These are phyloP conservation scores for Agaricus subrufescens DNA, from an alignment of 768 basidiomycete species.

Conservation along the genomic window DNA sequence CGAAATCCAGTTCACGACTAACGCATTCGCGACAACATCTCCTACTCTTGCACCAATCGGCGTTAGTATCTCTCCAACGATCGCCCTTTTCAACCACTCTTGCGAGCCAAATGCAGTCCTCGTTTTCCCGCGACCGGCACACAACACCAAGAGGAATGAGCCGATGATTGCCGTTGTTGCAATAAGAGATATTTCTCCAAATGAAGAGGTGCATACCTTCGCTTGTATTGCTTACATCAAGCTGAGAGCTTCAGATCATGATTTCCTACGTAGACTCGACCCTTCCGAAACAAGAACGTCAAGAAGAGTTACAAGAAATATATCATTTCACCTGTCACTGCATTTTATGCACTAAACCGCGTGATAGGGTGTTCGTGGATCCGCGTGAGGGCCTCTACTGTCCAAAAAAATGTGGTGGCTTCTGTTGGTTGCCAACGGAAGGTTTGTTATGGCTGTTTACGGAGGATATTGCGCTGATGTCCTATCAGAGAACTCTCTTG, in stretches of 20 bases:
- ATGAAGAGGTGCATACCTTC: slow-evolving; percentile 61
- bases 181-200: slow-evolving; percentile 53
- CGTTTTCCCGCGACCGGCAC: slow-evolving; percentile 71
- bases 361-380: slow-evolving; percentile 35
- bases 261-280: slow-evolving; percentile 88
- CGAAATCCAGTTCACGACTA: slow-evolving; percentile 71
- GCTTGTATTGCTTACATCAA: neutral
- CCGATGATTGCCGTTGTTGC: slow-evolving; percentile 72
- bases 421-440: slow-evolving; percentile 56
- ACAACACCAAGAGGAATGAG: slow-evolving; percentile 30
- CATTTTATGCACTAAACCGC: slow-evolving; percentile 37
- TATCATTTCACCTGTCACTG: slow-evolving; percentile 82
- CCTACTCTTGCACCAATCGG: slow-evolving; percentile 79
- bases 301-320: slow-evolving; percentile 54
- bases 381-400: slow-evolving; percentile 68
- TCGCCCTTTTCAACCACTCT: slow-evolving; percentile 85
- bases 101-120: slow-evolving; percentile 86
- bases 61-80: slow-evolving; percentile 71
- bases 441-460: slow-evolving; percentile 29
- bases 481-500: slow-evolving; percentile 39
- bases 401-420: slow-evolving; percentile 62
- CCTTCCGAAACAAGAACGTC: slow-evolving; percentile 52
- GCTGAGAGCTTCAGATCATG: slow-evolving; percentile 46
- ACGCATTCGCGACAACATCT: slow-evolving; percentile 83
- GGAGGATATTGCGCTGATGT: neutral